phyloP scores from a whole-genome alignment of 768 basidiomycete species.

The Butyriboletus loyo region DNA sequence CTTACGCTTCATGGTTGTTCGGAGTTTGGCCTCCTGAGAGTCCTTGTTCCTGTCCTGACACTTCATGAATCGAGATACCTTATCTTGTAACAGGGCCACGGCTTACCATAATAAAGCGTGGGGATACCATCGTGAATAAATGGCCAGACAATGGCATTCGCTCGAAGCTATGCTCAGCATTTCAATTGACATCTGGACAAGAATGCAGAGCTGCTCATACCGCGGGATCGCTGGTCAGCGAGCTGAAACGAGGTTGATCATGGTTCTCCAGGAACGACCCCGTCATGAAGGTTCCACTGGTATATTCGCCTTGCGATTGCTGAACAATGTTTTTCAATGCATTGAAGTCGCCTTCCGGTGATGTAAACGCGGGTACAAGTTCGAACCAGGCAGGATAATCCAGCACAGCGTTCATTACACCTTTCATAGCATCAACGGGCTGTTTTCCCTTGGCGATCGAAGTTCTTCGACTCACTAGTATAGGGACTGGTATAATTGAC shows the following conservation, averaged over 20 bases:
- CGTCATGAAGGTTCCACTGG: constrained; percentile 38
- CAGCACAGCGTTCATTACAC: constrained; percentile 42
- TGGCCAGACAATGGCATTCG: constrained; percentile 49
- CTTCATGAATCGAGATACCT: not conserved
- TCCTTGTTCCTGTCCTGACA: constrained; percentile 47
- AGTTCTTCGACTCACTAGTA: constrained; percentile 33
- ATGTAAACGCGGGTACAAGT: constrained; percentile 39
- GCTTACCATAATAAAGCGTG: constrained; percentile 46
- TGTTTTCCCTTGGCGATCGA: not conserved
- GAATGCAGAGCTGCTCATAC: constrained; percentile 23
- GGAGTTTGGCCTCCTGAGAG: constrained; percentile 45
- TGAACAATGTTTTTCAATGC: constrained; percentile 27
- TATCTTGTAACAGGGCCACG: not conserved
- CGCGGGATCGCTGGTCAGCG: constrained; percentile 39
- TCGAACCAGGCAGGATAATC: constrained; percentile 51
- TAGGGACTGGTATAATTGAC: constrained; percentile 38
- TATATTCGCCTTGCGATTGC: constrained; percentile 36
- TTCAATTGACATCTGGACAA: not conserved
- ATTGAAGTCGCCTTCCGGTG: constrained; percentile 33
- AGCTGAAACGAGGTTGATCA: constrained; percentile 49
- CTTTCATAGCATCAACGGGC: constrained; percentile 19
- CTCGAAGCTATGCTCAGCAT: constrained; percentile 31
- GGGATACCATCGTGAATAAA: constrained; percentile 53
- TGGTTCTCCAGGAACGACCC: constrained; percentile 56
- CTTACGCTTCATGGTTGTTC: constrained; percentile 50